phyloP scores from a whole-genome alignment of 495 filamentous ascomycete species.

The Parmelia sp. region DNA sequence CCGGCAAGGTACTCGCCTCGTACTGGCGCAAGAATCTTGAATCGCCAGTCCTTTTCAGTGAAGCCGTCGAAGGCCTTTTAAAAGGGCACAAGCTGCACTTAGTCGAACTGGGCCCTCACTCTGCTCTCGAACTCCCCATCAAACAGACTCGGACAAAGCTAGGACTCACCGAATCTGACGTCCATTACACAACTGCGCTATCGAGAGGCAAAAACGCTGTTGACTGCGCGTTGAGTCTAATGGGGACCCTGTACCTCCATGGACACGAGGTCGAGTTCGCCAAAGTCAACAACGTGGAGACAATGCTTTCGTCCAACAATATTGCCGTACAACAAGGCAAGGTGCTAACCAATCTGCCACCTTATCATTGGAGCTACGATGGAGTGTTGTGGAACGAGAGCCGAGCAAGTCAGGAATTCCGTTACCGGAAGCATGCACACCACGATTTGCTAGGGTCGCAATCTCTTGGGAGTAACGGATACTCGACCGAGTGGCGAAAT shows the following conservation, averaged over 20 bases:
- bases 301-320: too few relatives aligned
- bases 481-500: background rate
- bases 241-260: conserved; percentile 28
- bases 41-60: conserved; percentile 31
- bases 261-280: background rate
- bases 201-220: conserved; percentile 28
- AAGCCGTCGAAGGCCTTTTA: background rate
- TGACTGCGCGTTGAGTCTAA: conserved; percentile 25
- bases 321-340: too few relatives aligned
- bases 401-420: background rate
- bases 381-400: background rate
- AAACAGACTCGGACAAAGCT: background rate
- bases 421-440: background rate
- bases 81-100: conserved; percentile 19
- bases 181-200: conserved; percentile 30
- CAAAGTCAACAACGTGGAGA: background rate
- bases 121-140: conserved; percentile 36
- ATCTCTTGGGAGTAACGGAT: background rate
- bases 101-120: conserved; percentile 57
- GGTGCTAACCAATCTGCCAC: background rate
- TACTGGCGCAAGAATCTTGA: conserved; percentile 41
- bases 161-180: background rate
- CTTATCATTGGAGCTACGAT: background rate
- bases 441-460: background rate
- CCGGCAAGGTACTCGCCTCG: background rate